Percentiles rank a stretch among this genome's conserved stretches.
phyloP scores from a whole-genome alignment of 2,329 filamentous ascomycete genomes.

The Fusarium nygamai region DNA sequence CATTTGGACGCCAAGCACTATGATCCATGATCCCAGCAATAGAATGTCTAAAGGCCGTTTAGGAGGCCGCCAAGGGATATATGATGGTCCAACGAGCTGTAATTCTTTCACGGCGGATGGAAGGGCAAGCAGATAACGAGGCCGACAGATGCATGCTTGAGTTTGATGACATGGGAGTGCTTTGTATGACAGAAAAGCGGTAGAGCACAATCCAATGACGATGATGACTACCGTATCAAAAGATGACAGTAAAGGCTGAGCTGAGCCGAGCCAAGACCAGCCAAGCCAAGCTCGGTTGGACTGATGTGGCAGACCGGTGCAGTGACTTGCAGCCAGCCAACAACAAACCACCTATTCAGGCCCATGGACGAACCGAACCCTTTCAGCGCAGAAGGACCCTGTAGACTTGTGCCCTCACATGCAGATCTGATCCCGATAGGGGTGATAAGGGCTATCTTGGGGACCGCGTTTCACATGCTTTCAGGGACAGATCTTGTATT shows the following conservation, averaged over 20 bases:
- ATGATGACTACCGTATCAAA: conserved; percentile 23
- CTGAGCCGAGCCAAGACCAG: conserved; percentile 10
- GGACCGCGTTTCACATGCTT: conserved; percentile 35
- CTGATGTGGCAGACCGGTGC: conserved; percentile 16
- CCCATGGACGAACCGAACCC: conserved; percentile 24
- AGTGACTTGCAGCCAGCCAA: conserved; percentile 11
- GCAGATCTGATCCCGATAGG: conserved; percentile 18
- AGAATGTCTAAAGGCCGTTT: neutral
- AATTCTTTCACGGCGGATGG: neutral
- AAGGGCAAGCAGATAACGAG: conserved; percentile 11
- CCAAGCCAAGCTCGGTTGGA: conserved; percentile 26
- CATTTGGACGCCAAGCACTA: conserved; percentile 10
- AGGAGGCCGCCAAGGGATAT: conserved; percentile 4
- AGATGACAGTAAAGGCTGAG: conserved; percentile 24
- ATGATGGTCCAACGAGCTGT: neutral
- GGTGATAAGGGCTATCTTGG: conserved; percentile 25
- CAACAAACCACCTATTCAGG: neutral
- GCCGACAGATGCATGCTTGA: conserved; percentile 18
- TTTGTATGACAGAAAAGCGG: conserved; percentile 15
- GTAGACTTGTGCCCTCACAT: conserved; percentile 10
- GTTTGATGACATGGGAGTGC: neutral
- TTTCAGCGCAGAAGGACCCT: conserved; percentile 15
- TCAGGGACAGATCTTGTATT: conserved; percentile 21
- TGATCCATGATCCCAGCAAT: conserved; percentile 26
- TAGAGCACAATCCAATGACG: conserved; percentile 17